These are phyloP conservation scores for Rhazya stricta DNA, from an alignment of 257 asterid genomes.

Conservation along the genomic window DNA sequence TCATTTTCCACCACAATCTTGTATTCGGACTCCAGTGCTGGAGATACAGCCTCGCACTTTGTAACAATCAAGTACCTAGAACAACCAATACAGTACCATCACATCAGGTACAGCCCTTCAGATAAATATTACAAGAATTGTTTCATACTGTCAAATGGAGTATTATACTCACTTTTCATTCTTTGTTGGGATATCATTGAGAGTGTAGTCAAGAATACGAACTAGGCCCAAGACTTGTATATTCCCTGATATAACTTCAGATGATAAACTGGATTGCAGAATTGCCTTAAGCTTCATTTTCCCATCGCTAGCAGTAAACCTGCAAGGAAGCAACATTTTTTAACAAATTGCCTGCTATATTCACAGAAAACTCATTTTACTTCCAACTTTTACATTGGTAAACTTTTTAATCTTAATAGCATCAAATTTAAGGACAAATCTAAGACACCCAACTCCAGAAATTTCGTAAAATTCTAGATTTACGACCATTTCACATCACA, in stretches of 20 bases:
- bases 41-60: slow-evolving; percentile 62
- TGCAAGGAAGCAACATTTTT: slow-evolving; percentile 15
- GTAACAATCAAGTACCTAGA: slow-evolving; percentile 65
- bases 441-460: not conserved
- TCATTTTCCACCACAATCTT: slow-evolving; percentile 32
- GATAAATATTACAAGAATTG: not conserved
- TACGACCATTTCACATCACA: not conserved
- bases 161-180: slow-evolving; percentile 49
- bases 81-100: not conserved
- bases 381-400: not conserved
- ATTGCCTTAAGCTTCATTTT: slow-evolving; percentile 58
- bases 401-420: not conserved
- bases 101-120: not conserved
- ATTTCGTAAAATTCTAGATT: not conserved
- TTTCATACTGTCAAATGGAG: not conserved
- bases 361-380: not conserved
- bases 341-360: not conserved
- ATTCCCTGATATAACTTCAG: slow-evolving; percentile 60
- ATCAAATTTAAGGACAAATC: not conserved
- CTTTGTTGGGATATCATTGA: slow-evolving; percentile 69
- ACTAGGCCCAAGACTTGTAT: slow-evolving; percentile 79
- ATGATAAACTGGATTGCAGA: slow-evolving; percentile 56
- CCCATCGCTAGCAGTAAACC: slow-evolving; percentile 86
- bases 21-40: slow-evolving; percentile 70
- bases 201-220: slow-evolving; percentile 62